These are phyloP conservation scores for Aurantiochytrium sp. DNA, from an alignment of 108 stramenopile species.

Conservation along the genomic window DNA sequence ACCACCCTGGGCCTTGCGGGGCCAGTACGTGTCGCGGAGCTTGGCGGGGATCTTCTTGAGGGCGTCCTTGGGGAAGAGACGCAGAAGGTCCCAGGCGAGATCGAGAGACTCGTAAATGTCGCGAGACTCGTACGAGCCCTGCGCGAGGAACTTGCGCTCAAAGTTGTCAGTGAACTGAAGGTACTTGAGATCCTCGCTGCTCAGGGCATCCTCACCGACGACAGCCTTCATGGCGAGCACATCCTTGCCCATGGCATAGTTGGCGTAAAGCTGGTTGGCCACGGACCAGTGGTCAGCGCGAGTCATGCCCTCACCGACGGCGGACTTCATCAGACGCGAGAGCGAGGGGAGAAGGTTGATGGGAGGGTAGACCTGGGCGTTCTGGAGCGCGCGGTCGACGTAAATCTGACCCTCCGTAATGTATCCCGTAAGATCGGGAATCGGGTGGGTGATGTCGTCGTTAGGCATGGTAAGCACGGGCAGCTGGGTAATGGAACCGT, in stretches of 20 bases:
- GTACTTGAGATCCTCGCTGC: constrained; percentile 97
- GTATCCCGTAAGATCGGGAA: constrained; percentile 98
- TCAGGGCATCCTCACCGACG: constrained; percentile 98
- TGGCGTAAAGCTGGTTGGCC: constrained; percentile 98
- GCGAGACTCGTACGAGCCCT: constrained; percentile 95
- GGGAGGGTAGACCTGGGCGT: constrained; percentile 97
- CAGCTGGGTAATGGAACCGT: constrained; percentile 98
- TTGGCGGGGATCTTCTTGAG: constrained; percentile 99
- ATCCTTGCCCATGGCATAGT: constrained; percentile 99
- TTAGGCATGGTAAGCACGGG: constrained; percentile 99
- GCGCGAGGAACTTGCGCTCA: constrained; percentile 92
- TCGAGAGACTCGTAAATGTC: constrained; percentile 97
- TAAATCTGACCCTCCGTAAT: constrained; percentile 99
- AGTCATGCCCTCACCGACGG: constrained; percentile 99
- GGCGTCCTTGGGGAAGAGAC: constrained; percentile 95
- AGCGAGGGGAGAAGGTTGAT: constrained; percentile 98
- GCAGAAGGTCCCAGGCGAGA: constrained; percentile 94
- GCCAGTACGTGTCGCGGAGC: constrained; percentile 34
- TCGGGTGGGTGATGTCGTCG: constrained; percentile 99
- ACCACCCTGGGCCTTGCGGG: neutral
- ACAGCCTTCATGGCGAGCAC: constrained; percentile 99
- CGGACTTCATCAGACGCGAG: constrained; percentile 98
- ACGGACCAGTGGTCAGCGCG: constrained; percentile 93
- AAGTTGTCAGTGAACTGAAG: constrained; percentile 96
- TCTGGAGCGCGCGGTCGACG: constrained; percentile 93